Conservation (phyloP, 495 filamentous ascomycete species). For the Mytilinidion resinicola region DNA sequence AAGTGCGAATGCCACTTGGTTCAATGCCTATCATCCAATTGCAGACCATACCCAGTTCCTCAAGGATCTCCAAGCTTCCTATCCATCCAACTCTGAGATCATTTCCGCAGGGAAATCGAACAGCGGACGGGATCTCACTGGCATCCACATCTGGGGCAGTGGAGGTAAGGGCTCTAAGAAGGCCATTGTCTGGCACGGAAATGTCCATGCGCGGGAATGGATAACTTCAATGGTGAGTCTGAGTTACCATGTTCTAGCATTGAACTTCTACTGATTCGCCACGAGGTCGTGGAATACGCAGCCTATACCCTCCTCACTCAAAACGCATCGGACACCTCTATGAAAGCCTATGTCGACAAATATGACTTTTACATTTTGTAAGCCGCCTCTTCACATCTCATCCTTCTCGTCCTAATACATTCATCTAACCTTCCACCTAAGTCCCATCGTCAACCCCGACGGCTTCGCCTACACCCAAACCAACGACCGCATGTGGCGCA, state of each 20-base stretch:
- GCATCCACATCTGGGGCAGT: conserved; percentile 54
- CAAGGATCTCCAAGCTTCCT: conserved; percentile 43
- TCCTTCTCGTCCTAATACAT: too few species aligned
- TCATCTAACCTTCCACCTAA: too few species aligned
- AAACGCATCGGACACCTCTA: conserved; percentile 38
- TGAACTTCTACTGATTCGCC: not conserved
- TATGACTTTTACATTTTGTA: conserved; percentile 57
- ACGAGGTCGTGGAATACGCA: conserved; percentile 47
- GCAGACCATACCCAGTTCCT: conserved; percentile 51
- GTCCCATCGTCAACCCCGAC: conserved; percentile 56
- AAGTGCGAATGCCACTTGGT: conserved; percentile 42
- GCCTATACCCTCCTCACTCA: conserved; percentile 47
- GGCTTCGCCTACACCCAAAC: conserved; percentile 60
- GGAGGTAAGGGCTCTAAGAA: conserved; percentile 50
- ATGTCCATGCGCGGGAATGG: conserved; percentile 61
- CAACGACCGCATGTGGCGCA: conserved; percentile 55
- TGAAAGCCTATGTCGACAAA: conserved; percentile 46
- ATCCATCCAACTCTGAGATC: conserved; percentile 48
- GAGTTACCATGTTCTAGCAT: not conserved
- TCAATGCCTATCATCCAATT: conserved; percentile 53
- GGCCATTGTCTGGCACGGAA: conserved; percentile 54
- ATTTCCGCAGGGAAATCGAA: conserved; percentile 46
- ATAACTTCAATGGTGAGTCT: conserved; percentile 44
- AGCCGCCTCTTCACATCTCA: too few species aligned
- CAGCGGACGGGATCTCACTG: conserved; percentile 47